Evolutionary conservation across 2,329 filamentous ascomycete species (phyloP), one percentile per base, ranked within the genome.

Genomic region (Cadophora sp.): DNA sequence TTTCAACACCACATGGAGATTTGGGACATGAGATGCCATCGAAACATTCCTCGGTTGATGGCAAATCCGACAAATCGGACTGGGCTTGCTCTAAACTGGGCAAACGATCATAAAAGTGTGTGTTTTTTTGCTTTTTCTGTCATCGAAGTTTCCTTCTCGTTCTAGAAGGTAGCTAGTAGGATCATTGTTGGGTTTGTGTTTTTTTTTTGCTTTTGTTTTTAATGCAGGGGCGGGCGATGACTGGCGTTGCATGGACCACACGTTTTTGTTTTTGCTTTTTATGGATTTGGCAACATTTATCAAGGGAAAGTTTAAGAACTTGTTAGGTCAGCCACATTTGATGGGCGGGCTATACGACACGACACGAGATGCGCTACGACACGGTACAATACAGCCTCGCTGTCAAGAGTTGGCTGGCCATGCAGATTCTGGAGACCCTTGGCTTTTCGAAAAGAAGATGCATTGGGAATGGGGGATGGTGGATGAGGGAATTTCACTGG

Each of bases 321-420:
- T 53, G 27, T 33, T n/a, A 4, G 8, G 27, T 9, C 50, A 53
- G 50, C 16, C 50, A 53, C n/a, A 9, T n/a, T n/a, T 53, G 50
- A 30, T 53, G 27, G 50, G 27, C 50, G 11, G 27, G 50, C 50
- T 53, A 14, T n/a, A 51, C 6, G n/a, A n/a, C n/a, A n/a, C n/a
- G n/a, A n/a, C n/a, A n/a, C n/a, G n/a, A n/a, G n/a, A 30, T 6
- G 27, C 27, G 27, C 30, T 30, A 51, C 24, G 24, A 33, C 22
- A 50, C 24, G 18, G 1, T 33, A 8, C 8, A 11, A 22, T 33
- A 9, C 50, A 53, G 50, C 24, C 24, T 53, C 33, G 13, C 24
- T 53, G 8, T 53, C 50, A 33, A 53, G 14, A 53, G 24, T 53
- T 53, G 50, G 24, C 27, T 53, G 50, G 50, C 50, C 27, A 13